phyloP scores from a whole-genome alignment of 805 yeast species.

The Metschnikowia arizonensis region DNA sequence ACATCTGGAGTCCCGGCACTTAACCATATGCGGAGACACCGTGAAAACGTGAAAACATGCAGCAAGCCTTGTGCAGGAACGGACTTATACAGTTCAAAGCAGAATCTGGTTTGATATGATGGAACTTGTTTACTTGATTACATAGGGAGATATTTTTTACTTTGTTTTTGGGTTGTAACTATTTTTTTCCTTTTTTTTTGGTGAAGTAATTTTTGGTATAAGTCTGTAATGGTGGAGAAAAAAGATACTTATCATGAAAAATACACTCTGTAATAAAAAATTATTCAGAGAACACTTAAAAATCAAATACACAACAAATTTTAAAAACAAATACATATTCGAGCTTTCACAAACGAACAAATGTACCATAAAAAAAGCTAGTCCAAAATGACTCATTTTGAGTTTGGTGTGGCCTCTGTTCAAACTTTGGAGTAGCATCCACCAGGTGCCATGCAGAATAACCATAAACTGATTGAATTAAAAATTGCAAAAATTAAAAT shows the following conservation, averaged over 20 bases:
- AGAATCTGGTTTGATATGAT: neutral
- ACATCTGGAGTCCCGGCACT: constrained; percentile 1
- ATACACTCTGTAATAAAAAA: too few species aligned
- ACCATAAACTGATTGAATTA: too few species aligned
- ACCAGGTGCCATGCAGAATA: too few species aligned
- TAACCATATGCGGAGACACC: neutral
- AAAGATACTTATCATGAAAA: neutral
- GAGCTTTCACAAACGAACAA: neutral
- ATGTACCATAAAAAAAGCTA: neutral
- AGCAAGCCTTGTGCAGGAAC: neutral
- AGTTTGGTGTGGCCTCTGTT: too few species aligned
- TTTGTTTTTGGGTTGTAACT: neutral
- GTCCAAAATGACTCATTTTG: neutral
- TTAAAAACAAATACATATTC: neutral
- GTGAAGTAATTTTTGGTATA: neutral
- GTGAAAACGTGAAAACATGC: neutral
- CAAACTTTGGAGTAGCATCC: too few species aligned
- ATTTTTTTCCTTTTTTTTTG: neutral
- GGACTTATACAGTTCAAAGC: neutral
- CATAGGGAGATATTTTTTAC: too few species aligned
- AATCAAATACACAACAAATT: neutral
- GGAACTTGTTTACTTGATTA: neutral
- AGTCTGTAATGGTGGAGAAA: neutral
- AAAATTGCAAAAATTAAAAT: too few species aligned
- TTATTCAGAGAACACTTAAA: neutral